These are phyloP conservation scores for Pythium oligandrum DNA, from an alignment of 352 stramenopile genomes.

Conservation along the genomic window DNA sequence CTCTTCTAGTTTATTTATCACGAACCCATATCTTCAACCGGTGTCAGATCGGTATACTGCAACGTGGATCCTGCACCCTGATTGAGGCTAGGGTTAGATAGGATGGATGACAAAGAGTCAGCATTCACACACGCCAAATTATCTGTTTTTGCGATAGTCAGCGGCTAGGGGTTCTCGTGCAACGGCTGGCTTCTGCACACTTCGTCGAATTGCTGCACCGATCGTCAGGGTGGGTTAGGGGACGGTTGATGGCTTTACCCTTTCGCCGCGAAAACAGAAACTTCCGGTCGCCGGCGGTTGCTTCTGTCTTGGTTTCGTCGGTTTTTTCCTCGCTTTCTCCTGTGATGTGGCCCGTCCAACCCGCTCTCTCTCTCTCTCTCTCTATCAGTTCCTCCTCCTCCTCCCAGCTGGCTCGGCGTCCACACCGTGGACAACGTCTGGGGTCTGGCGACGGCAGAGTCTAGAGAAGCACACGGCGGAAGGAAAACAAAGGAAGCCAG, in stretches of 20 bases:
- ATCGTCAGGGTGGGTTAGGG: neutral
- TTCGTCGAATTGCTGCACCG: neutral
- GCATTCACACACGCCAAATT: slow-evolving; percentile 2
- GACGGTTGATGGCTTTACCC: slow-evolving; percentile 1
- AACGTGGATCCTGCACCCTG: neutral
- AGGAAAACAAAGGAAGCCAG: no score
- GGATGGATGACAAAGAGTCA: slow-evolving; percentile 13
- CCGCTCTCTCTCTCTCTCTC: neutral
- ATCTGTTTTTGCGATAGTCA: neutral
- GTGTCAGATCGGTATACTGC: neutral
- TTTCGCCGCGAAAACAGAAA: slow-evolving; percentile 10
- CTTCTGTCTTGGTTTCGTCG: slow-evolving; percentile 20
- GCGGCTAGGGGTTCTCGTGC: slow-evolving; percentile 11
- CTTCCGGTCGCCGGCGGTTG: slow-evolving; percentile 10
- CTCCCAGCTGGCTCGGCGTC: no score
- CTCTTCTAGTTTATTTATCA: neutral
- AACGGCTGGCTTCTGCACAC: neutral
- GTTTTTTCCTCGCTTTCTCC: slow-evolving; percentile 15
- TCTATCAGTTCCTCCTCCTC: neutral
- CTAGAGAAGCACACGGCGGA: no score
- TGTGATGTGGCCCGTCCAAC: neutral
- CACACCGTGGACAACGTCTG: neutral
- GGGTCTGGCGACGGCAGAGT: no score
- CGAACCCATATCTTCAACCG: neutral
- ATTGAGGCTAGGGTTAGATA: neutral